Evolutionary conservation across 768 basidiomycete genomes (phyloP), one percentile per base, ranked within the genome.

Genomic region (Kwoniella mangroviensis): DNA sequence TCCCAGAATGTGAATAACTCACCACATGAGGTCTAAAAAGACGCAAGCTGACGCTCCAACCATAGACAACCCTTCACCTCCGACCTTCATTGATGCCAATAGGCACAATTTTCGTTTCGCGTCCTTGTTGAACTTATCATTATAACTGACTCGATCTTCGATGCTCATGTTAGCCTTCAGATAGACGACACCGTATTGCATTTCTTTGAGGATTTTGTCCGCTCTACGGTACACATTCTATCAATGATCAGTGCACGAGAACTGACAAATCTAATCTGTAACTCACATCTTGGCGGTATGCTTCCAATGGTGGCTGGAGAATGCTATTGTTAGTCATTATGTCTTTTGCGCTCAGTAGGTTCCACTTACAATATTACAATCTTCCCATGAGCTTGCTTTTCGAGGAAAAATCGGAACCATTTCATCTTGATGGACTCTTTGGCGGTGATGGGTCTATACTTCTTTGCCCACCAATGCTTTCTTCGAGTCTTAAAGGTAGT

Each of bases 21-120:
- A 66, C 65, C 65, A 66, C 34, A 24, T n/a, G 9, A 57, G 42
- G 22, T 66, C 55, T 3, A 58, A 7, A 21, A 66, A 66, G 41
- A 66, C 42, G 21, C 65, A 66, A 4, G 28, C 22, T 22, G 19
- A 21, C n/a, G 65, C 54, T 1, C 65, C 65, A 0, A 49, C 43
- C 45, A 66, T n/a, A 12, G 65, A 58, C 9, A 66, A n/a, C 5
- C 65, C 65, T 57, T 66, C 65, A n/a, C 65, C 45, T 45, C n/a
- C 65, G 5, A 51, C 55, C 24, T 43, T 57, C 9, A 66, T 42
- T 7, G 65, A 57, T 1, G 56, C 65, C 26, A 66, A 54, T 21
- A 66, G 12, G 54, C 53, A 56, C 6, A 66, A 5, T 21, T 41
- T 34, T 24, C 0, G 9, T 1, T 24, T n/a, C 0, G 53, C 0